phyloP scores from a whole-genome alignment of 768 basidiomycete species.

The Kwoniella dejecticola region DNA sequence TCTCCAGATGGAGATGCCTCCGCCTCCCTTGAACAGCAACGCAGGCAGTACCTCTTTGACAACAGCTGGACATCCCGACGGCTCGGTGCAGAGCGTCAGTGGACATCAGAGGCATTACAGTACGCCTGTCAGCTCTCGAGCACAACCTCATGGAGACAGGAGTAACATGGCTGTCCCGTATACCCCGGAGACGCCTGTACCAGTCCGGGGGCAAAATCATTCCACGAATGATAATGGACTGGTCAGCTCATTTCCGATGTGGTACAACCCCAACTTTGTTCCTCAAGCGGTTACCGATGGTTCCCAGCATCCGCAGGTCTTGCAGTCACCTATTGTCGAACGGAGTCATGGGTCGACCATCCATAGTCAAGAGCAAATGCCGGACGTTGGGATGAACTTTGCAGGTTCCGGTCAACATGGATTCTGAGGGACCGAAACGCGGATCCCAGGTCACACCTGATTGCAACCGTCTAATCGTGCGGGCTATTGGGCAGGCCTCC shows the following conservation, averaged over 20 bases:
- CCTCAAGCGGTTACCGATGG: background rate
- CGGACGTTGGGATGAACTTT: background rate
- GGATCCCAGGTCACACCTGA: too few relatives aligned
- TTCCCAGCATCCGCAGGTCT: background rate
- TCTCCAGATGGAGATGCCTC: slow-evolving; percentile 13
- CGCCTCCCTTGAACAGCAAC: background rate
- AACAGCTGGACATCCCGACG: background rate
- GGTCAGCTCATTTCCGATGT: slow-evolving; percentile 7
- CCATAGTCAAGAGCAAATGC: background rate
- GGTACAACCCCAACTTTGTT: slow-evolving; percentile 20
- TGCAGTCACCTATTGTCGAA: slow-evolving; percentile 1
- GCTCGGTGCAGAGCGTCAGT: background rate
- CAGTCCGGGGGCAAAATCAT: slow-evolving; percentile 23
- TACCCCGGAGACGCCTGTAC: slow-evolving; percentile 19
- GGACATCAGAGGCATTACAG: slow-evolving; percentile 12
- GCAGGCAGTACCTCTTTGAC: background rate
- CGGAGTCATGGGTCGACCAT: background rate
- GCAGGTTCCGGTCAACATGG: background rate
- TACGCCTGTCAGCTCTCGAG: slow-evolving; percentile 4
- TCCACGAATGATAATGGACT: background rate
- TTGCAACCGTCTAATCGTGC: too few relatives aligned
- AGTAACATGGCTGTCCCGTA: slow-evolving; percentile 11
- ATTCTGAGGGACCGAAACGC: background rate
- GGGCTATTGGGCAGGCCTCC: too few relatives aligned
- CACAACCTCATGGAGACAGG: background rate